These are phyloP conservation scores for Hanseniaspora singularis DNA, from an alignment of 805 yeast genomes.

Conservation along the genomic window DNA sequence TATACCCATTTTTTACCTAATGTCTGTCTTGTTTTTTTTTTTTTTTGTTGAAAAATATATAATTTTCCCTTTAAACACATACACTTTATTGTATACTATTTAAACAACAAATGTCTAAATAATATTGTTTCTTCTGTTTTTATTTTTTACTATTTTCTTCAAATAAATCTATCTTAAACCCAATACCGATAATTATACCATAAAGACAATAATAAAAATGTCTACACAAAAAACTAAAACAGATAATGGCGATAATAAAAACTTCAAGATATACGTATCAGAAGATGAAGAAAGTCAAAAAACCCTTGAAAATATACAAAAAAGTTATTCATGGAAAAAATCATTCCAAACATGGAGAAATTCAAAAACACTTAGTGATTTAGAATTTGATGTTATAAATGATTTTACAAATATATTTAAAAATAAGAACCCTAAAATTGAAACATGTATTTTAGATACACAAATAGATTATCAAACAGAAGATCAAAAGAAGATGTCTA, in stretches of 20 bases:
- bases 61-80: too few relatives aligned
- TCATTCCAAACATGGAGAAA: slow-evolving; percentile 36
- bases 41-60: too few relatives aligned
- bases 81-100: too few relatives aligned
- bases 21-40: too few relatives aligned
- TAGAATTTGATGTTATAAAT: slow-evolving; percentile 44
- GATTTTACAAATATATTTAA: slow-evolving; percentile 48
- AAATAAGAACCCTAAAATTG: slow-evolving; percentile 35
- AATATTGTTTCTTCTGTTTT: too few relatives aligned
- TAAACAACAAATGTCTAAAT: too few relatives aligned
- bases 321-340: slow-evolving; percentile 23
- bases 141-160: too few relatives aligned
- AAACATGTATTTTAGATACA: slow-evolving; percentile 41
- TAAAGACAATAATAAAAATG: neutral
- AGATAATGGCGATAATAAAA: neutral
- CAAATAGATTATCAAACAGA: slow-evolving; percentile 30
- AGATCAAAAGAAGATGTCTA: neutral
- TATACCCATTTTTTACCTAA: too few relatives aligned
- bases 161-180: too few relatives aligned
- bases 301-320: slow-evolving; percentile 6
- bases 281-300: slow-evolving; percentile 1
- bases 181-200: neutral
- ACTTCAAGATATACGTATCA: neutral
- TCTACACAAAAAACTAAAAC: neutral
- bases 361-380: slow-evolving; percentile 27